Evolutionary conservation across 2,329 filamentous ascomycete genomes (phyloP).

Genomic region (Macrophomina pseudophaseolina): DNA sequence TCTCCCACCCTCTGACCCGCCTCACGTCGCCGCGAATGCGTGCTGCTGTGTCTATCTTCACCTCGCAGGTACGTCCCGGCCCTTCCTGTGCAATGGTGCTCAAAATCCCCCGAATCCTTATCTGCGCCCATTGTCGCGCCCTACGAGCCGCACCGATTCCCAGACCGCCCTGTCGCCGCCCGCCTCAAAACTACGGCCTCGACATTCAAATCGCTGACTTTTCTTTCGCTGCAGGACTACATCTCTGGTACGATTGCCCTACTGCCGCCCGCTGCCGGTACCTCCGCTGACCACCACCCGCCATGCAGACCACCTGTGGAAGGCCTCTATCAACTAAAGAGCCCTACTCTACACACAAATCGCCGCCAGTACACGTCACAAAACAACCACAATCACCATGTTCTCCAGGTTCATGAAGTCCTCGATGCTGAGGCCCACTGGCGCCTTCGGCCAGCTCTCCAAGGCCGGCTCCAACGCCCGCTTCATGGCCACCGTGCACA

Average conservation of each 20-base stretch:
- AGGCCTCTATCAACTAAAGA: slow-evolving; percentile 66
- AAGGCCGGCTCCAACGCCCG: slow-evolving; percentile 51
- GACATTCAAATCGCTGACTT: slow-evolving; percentile 36
- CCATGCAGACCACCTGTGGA: slow-evolving; percentile 67
- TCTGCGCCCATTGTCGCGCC: slow-evolving; percentile 22
- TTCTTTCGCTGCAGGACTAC: slow-evolving; percentile 58
- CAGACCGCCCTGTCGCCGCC: neutral
- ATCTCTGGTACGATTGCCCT: slow-evolving; percentile 60
- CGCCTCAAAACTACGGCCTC: neutral
- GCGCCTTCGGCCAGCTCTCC: slow-evolving; percentile 54
- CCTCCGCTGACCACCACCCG: slow-evolving; percentile 31
- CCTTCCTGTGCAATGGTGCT: slow-evolving; percentile 20
- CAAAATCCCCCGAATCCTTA: slow-evolving; percentile 15
- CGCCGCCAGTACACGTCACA: slow-evolving; percentile 19
- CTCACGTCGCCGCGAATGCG: slow-evolving; percentile 44
- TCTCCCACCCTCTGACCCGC: slow-evolving; percentile 4
- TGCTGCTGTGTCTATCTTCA: slow-evolving; percentile 57
- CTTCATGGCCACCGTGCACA: slow-evolving; percentile 69
- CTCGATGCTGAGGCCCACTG: slow-evolving; percentile 50
- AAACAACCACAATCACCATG: slow-evolving; percentile 48
- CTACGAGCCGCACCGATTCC: slow-evolving; percentile 4
- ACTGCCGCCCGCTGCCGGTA: slow-evolving; percentile 29
- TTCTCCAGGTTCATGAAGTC: slow-evolving; percentile 61
- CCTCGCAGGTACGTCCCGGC: slow-evolving; percentile 56
- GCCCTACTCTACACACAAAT: slow-evolving; percentile 31